These are phyloP conservation scores for Fusarium subtropicale DNA, from an alignment of 2,329 filamentous ascomycete genomes.

Conservation along the genomic window DNA sequence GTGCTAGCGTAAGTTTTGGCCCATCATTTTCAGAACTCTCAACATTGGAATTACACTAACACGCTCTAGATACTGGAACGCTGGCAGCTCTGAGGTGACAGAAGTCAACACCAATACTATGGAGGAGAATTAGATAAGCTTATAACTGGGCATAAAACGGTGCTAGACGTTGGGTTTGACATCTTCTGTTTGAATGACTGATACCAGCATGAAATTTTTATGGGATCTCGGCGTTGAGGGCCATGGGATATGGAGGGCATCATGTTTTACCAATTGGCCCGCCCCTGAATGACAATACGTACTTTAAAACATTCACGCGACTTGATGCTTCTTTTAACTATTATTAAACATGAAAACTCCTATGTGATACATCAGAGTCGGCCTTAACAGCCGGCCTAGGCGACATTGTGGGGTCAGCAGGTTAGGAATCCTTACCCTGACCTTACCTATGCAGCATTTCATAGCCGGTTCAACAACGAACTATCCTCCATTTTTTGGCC, in stretches of 20 bases:
- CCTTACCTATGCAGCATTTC: slow-evolving; percentile 59
- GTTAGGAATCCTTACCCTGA: slow-evolving; percentile 63
- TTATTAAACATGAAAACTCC: slow-evolving; percentile 39
- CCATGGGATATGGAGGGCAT: slow-evolving; percentile 49
- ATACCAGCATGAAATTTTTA: slow-evolving; percentile 52
- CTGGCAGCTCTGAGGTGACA: slow-evolving; percentile 69
- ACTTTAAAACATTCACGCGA: slow-evolving; percentile 32
- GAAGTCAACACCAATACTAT: slow-evolving; percentile 60
- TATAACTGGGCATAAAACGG: slow-evolving; percentile 30
- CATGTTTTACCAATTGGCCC: slow-evolving; percentile 47
- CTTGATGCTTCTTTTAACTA: slow-evolving; percentile 29
- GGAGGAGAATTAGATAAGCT: slow-evolving; percentile 47
- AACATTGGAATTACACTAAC: slow-evolving; percentile 19
- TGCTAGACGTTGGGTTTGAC: slow-evolving; percentile 45
- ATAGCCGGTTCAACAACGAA: slow-evolving; percentile 32
- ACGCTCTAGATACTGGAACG: slow-evolving; percentile 67
- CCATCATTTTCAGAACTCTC: background rate
- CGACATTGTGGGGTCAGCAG: slow-evolving; percentile 49
- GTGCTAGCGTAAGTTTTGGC: slow-evolving; percentile 72
- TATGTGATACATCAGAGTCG: slow-evolving; percentile 44
- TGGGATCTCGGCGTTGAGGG: slow-evolving; percentile 53
- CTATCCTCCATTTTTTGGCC: slow-evolving; percentile 22
- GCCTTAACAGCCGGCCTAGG: slow-evolving; percentile 33
- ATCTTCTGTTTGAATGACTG: slow-evolving; percentile 50
- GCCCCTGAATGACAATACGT: slow-evolving; percentile 45